Percentiles rank a stretch among this genome's conserved stretches.
These are phyloP conservation scores for Fonsecaea pedrosoi DNA, from an alignment of 2,329 filamentous ascomycete genomes.

Conservation along the genomic window DNA sequence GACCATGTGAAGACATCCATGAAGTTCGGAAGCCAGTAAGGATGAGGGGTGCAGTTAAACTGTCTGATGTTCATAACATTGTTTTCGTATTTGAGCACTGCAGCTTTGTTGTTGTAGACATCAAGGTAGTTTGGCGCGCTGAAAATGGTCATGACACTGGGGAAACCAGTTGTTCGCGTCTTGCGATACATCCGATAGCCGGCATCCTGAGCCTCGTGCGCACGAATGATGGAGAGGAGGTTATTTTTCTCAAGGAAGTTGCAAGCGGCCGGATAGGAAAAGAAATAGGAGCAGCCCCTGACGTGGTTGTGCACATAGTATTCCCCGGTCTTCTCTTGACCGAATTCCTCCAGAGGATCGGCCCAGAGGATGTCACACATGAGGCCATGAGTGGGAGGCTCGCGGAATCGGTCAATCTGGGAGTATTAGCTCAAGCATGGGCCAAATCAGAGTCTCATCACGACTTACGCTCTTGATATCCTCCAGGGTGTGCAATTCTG, in stretches of 20 bases:
- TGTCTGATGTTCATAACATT: slow-evolving; percentile 99
- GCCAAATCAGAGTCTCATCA: background rate
- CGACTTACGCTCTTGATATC: slow-evolving; percentile 81
- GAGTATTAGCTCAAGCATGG: slow-evolving; percentile 36
- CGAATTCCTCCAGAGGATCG: slow-evolving; percentile 96
- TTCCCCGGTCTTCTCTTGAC: slow-evolving; percentile 96
- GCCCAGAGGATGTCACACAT: slow-evolving; percentile 99
- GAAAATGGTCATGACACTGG: slow-evolving; percentile 99
- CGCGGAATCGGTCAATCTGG: slow-evolving; percentile 94
- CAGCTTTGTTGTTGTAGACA: slow-evolving; percentile 99
- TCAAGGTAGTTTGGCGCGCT: slow-evolving; percentile 98
- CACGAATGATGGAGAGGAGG: slow-evolving; percentile 92
- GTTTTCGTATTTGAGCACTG: slow-evolving; percentile 98
- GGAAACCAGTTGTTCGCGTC: slow-evolving; percentile 96
- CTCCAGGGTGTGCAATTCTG: slow-evolving; percentile 93
- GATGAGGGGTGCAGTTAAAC: slow-evolving; percentile 99
- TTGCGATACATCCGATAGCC: slow-evolving; percentile 99
- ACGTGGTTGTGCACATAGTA: slow-evolving; percentile 99
- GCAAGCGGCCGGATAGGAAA: slow-evolving; percentile 96
- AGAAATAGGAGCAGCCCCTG: slow-evolving; percentile 98
- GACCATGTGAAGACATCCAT: slow-evolving; percentile 99
- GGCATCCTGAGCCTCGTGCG: slow-evolving; percentile 97
- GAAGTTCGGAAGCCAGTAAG: slow-evolving; percentile 99
- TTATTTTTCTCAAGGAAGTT: slow-evolving; percentile 99
- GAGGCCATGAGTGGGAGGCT: slow-evolving; percentile 93